Conservation (phyloP, 805 yeast species). For the Pichia exigua region DNA sequence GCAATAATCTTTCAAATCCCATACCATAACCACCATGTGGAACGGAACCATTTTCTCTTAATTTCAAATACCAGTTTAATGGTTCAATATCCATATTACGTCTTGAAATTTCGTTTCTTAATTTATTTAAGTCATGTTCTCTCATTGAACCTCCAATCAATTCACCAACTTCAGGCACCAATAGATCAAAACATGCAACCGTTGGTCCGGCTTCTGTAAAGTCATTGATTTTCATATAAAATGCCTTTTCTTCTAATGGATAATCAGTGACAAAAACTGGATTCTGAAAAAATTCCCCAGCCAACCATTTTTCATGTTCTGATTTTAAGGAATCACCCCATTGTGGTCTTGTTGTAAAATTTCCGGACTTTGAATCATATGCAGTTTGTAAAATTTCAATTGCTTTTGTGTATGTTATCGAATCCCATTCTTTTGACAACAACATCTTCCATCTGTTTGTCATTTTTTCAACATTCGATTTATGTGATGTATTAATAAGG, state of each 20-base stretch:
- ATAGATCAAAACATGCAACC: conserved; percentile 83
- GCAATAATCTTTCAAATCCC: conserved; percentile 82
- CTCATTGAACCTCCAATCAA: conserved; percentile 91
- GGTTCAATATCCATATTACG: conserved; percentile 52
- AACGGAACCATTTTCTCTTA: conserved; percentile 68
- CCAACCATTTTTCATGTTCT: conserved; percentile 88
- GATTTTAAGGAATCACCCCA: conserved; percentile 75
- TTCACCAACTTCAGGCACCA: conserved; percentile 91
- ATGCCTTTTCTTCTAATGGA: conserved; percentile 74
- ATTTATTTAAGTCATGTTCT: conserved; percentile 50
- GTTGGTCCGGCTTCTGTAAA: conserved; percentile 36
- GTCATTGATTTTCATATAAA: conserved; percentile 69
- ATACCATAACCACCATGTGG: conserved; percentile 98
- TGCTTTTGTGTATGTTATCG: conserved; percentile 72
- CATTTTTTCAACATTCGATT: conserved; percentile 31
- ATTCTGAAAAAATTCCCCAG: conserved; percentile 54
- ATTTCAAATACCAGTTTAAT: conserved; percentile 72
- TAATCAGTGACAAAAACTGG: conserved; percentile 91
- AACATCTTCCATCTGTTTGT: conserved; percentile 53
- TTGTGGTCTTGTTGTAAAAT: conserved; percentile 36
- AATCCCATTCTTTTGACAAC: conserved; percentile 48
- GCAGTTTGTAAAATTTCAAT: conserved; percentile 40
- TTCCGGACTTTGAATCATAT: conserved; percentile 23
- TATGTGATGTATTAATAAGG: conserved; percentile 31
- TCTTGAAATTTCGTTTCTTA: conserved; percentile 42